Evolutionary conservation across 768 basidiomycete genomes (phyloP).

Genomic region (Leccinum ochraceum): DNA sequence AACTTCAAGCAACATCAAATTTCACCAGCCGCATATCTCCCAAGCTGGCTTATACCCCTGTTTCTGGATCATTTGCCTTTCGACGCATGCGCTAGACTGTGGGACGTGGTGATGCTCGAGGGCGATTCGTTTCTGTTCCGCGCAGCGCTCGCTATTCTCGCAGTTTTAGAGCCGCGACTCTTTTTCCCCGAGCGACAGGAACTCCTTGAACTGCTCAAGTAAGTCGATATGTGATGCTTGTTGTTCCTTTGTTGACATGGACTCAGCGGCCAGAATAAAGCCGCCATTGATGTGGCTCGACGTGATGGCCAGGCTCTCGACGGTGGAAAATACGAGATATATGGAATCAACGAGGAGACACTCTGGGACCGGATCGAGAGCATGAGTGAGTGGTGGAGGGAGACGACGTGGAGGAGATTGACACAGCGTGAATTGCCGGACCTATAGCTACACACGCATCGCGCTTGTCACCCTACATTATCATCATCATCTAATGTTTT

Average conservation of each 20-base stretch:
- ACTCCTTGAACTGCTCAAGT: conserved; percentile 78
- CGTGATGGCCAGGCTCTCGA: conserved; percentile 64
- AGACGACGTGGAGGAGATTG: conserved; percentile 83
- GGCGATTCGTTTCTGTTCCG: conserved; percentile 91
- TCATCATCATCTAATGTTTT: conserved; percentile 54
- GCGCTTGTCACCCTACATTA: conserved; percentile 17
- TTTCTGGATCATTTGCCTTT: conserved; percentile 89
- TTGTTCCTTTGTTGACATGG: conserved; percentile 13
- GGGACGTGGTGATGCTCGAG: conserved; percentile 86
- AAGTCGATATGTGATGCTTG: conserved; percentile 22
- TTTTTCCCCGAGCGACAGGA: conserved; percentile 87
- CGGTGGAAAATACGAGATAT: conserved; percentile 82
- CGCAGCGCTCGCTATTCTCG: conserved; percentile 77
- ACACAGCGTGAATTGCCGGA: conserved; percentile 88
- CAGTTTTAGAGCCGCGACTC: conserved; percentile 79
- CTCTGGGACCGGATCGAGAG: conserved; percentile 80
- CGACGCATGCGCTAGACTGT: conserved; percentile 85
- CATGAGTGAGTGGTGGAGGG: conserved; percentile 93
- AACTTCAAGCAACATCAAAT: conserved; percentile 95
- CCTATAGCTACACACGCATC: conserved; percentile 29
- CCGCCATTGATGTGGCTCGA: conserved; percentile 78
- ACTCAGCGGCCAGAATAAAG: conserved; percentile 75
- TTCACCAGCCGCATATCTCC: conserved; percentile 81
- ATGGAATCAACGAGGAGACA: conserved; percentile 81
- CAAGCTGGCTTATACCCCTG: conserved; percentile 77